phyloP scores from a whole-genome alignment of 441 rosid species.

The Daphne laureola region DNA sequence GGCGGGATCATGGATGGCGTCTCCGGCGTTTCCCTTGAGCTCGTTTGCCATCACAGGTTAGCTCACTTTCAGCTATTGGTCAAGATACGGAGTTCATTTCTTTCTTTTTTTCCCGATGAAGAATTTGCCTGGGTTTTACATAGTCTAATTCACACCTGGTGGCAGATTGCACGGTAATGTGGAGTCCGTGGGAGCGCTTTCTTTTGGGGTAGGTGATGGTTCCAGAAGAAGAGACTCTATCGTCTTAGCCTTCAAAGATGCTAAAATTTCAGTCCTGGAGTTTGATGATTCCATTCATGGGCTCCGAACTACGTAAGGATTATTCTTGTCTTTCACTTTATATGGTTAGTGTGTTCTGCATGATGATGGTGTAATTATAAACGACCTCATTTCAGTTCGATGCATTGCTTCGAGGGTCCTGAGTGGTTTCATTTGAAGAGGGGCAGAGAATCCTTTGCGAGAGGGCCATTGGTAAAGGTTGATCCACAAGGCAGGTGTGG shows the following conservation, averaged over 20 bases:
- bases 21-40: constrained; percentile 85
- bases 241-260: constrained; percentile 70
- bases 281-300: constrained; percentile 90
- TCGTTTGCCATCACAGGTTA: constrained; percentile 86
- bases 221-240: constrained; percentile 81
- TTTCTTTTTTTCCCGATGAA: no score
- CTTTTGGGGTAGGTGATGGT: constrained; percentile 58
- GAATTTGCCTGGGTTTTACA: neutral
- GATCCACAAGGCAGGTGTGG: constrained; percentile 99
- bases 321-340: neutral
- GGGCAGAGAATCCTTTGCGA: constrained; percentile 88
- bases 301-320: constrained; percentile 61
- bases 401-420: constrained; percentile 99
- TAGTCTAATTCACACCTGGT: constrained; percentile 10
- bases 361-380: constrained; percentile 7
- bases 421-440: constrained; percentile 94
- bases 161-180: constrained; percentile 86
- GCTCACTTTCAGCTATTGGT: neutral
- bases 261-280: constrained; percentile 82
- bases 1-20: constrained; percentile 79
- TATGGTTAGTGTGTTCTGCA: constrained; percentile 11
- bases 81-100: no score
- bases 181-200: constrained; percentile 74
- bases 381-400: constrained; percentile 55
- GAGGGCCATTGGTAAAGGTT: constrained; percentile 77